Conservation (phyloP, 352 stramenopile species). For the Blastocystis sp. region DNA sequence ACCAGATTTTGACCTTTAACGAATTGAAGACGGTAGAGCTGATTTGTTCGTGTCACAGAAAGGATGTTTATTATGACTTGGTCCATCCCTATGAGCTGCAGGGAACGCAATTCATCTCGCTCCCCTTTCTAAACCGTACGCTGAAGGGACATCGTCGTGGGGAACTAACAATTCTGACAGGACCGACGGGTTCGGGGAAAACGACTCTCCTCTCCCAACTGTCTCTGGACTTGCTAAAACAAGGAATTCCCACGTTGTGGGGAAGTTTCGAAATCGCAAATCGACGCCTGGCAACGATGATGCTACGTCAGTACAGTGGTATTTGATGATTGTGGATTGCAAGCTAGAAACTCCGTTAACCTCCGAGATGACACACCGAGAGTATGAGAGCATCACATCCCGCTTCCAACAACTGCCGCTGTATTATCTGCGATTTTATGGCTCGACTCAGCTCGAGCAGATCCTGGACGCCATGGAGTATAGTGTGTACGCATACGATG, state of each 20-base stretch:
- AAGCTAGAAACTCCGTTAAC: background rate
- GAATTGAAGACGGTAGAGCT: slow-evolving; percentile 73
- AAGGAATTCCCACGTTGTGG: slow-evolving; percentile 94
- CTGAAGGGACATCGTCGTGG: slow-evolving; percentile 92
- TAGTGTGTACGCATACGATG: slow-evolving; percentile 91
- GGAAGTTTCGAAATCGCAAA: slow-evolving; percentile 99
- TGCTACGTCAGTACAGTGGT: slow-evolving; percentile 82
- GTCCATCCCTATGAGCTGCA: slow-evolving; percentile 84
- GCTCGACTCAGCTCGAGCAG: slow-evolving; percentile 79
- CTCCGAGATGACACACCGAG: slow-evolving; percentile 57
- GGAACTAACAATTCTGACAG: slow-evolving; percentile 95
- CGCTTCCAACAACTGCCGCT: slow-evolving; percentile 88
- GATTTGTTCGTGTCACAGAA: slow-evolving; percentile 37
- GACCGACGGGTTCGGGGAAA: slow-evolving; percentile 88
- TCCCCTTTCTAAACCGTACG: slow-evolving; percentile 85
- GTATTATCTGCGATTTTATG: slow-evolving; percentile 97
- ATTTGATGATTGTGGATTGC: background rate
- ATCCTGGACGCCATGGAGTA: slow-evolving; percentile 95
- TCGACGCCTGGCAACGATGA: slow-evolving; percentile 89
- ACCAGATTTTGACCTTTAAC: slow-evolving; percentile 84
- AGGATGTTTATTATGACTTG: slow-evolving; percentile 83
- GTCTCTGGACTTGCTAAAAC: slow-evolving; percentile 76
- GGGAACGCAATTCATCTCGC: slow-evolving; percentile 80
- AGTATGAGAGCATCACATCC: slow-evolving; percentile 69
- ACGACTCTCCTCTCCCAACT: slow-evolving; percentile 87